Conservation (phyloP, 2,329 filamentous ascomycete genomes). For the Chaetomiaceae sp. region DNA sequence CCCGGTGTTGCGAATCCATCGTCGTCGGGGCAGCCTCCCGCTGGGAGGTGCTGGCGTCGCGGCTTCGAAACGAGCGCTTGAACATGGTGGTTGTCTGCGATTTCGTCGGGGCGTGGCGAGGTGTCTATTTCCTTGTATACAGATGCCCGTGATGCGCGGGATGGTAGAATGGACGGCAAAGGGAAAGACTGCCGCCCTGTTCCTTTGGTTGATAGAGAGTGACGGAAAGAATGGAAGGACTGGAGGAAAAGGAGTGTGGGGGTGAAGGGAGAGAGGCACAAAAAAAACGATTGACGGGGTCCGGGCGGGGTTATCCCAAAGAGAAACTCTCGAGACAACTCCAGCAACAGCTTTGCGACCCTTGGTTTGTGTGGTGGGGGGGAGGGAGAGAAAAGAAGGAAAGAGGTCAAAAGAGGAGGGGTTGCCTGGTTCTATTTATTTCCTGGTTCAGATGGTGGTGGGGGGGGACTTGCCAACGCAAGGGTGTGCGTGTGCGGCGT, state of each 20-base stretch:
- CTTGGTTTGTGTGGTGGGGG: slow-evolving; percentile 50
- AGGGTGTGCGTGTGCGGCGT: slow-evolving; percentile 15
- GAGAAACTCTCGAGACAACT: slow-evolving; percentile 43
- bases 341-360: slow-evolving; percentile 54
- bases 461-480: slow-evolving; percentile 13
- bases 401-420: slow-evolving; percentile 35
- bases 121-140: slow-evolving; percentile 16
- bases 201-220: slow-evolving; percentile 39
- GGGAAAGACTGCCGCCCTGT: slow-evolving; percentile 27
- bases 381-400: slow-evolving; percentile 46
- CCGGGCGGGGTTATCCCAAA: slow-evolving; percentile 51
- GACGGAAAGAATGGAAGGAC: slow-evolving; percentile 47
- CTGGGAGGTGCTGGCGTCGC: slow-evolving; percentile 47
- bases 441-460: slow-evolving; percentile 20
- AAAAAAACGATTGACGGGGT: slow-evolving; percentile 46
- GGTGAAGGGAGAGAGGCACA: slow-evolving; percentile 33
- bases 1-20: slow-evolving; percentile 49
- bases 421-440: slow-evolving; percentile 35
- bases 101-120: slow-evolving; percentile 23
- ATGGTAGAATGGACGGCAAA: slow-evolving; percentile 29
- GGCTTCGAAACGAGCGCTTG: slow-evolving; percentile 82
- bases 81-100: slow-evolving; percentile 64
- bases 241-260: slow-evolving; percentile 32
- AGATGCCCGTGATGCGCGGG: slow-evolving; percentile 29
- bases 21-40: slow-evolving; percentile 27